Conservation (phyloP, 768 basidiomycete species). For the Kwoniella sp. region DNA sequence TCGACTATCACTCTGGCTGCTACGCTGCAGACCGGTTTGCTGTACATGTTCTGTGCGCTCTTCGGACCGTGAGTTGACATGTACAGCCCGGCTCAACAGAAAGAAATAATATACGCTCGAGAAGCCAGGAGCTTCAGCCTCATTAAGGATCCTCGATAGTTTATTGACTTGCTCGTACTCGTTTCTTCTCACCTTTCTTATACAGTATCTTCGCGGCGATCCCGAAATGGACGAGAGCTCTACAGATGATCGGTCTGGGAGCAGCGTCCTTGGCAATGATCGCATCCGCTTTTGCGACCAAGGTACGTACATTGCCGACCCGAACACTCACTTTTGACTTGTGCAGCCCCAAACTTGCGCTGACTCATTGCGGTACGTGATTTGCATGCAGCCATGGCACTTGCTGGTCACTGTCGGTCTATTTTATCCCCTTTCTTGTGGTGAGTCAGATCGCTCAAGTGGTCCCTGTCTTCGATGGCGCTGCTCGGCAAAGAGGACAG, state of each 20-base stretch:
- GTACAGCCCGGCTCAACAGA: too few relatives aligned
- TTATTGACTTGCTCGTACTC: too few relatives aligned
- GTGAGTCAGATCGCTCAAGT: slow-evolving; percentile 22
- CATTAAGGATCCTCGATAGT: too few relatives aligned
- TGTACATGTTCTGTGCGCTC: slow-evolving; percentile 40
- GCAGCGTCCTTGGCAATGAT: slow-evolving; percentile 31
- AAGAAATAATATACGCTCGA: too few relatives aligned
- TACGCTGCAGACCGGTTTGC: slow-evolving; percentile 46
- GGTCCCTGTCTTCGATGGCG: too few relatives aligned
- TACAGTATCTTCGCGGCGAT: slow-evolving; percentile 32
- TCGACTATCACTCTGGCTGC: slow-evolving; percentile 45
- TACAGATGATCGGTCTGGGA: slow-evolving; percentile 35
- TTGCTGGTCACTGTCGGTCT: slow-evolving; percentile 46
- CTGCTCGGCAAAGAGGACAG: too few relatives aligned
- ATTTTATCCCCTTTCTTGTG: slow-evolving; percentile 43
- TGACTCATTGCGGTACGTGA: background rate
- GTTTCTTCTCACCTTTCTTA: background rate
- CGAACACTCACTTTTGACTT: too few relatives aligned
- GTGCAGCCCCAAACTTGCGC: too few relatives aligned
- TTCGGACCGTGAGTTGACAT: slow-evolving; percentile 46
- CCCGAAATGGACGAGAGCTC: slow-evolving; percentile 31
- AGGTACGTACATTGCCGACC: slow-evolving; percentile 19
- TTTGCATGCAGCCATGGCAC: slow-evolving; percentile 47
- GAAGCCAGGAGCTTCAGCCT: too few relatives aligned
- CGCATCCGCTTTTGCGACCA: slow-evolving; percentile 41